These are phyloP conservation scores for Pythium oligandrum DNA, from an alignment of 352 stramenopile species.

Conservation along the genomic window DNA sequence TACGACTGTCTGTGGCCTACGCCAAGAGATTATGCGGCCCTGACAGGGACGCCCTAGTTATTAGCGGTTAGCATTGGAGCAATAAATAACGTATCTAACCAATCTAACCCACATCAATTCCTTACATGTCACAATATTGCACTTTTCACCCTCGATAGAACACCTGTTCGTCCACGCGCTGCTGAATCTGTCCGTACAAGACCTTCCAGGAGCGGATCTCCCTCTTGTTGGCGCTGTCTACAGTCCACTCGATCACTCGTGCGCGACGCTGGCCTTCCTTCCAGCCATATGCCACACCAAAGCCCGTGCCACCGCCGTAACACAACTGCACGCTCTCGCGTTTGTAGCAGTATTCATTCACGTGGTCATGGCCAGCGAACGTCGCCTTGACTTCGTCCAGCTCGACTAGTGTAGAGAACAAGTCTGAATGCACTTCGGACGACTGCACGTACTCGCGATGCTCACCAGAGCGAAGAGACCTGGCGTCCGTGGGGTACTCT, in stretches of 20 bases:
- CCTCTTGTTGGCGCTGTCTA: constrained; percentile 9
- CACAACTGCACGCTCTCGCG: constrained; percentile 20
- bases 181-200: constrained; percentile 3
- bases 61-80: no score
- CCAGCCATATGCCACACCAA: constrained; percentile 14
- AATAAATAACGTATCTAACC: no score
- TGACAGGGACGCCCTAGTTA: no score
- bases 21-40: no score
- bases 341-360: constrained; percentile 26
- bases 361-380: constrained; percentile 21
- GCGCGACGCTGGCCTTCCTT: constrained; percentile 7
- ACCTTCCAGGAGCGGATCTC: constrained; percentile 20
- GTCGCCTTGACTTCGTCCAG: constrained; percentile 25
- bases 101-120: no score
- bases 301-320: constrained; percentile 25
- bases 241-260: constrained; percentile 18
- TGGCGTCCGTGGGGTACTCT: constrained; percentile 11
- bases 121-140: no score
- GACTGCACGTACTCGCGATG: constrained; percentile 8
- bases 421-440: constrained; percentile 6
- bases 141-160: no score
- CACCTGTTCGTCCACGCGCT: no score
- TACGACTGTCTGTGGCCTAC: no score
- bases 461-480: background rate
- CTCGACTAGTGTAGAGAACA: constrained; percentile 19